These are phyloP conservation scores for Fusarium keratoplasticum DNA, from an alignment of 2,329 filamentous ascomycete species.

Conservation along the genomic window DNA sequence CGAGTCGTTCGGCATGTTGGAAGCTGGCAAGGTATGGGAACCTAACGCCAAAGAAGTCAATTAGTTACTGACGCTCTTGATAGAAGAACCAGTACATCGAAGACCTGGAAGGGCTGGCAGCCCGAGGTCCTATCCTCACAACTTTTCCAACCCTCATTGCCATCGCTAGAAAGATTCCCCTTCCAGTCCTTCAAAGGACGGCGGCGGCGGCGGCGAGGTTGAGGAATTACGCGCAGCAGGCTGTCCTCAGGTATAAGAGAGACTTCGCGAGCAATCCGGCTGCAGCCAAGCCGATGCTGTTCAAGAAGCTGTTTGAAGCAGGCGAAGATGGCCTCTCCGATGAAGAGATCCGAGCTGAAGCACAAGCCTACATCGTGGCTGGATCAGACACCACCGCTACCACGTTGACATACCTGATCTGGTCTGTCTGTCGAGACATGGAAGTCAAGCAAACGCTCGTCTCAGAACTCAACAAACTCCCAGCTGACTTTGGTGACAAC, in stretches of 20 bases:
- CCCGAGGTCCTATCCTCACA: neutral
- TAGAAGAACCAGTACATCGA: neutral
- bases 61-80: too few relatives aligned
- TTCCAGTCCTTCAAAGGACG: neutral
- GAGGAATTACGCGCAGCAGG: neutral
- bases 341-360: slow-evolving; percentile 34
- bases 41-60: too few relatives aligned
- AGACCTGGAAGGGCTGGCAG: neutral
- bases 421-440: slow-evolving; percentile 35
- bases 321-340: neutral
- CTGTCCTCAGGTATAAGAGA: neutral
- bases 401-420: slow-evolving; percentile 60
- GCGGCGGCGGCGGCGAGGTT: neutral
- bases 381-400: slow-evolving; percentile 63
- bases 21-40: neutral
- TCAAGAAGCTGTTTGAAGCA: neutral
- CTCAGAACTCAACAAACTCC: slow-evolving; percentile 40
- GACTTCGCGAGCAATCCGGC: neutral
- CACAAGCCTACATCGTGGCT: slow-evolving; percentile 57
- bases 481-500: slow-evolving; percentile 32
- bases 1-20: neutral
- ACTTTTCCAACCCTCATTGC: neutral
- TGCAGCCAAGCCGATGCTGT: neutral
- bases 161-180: neutral
- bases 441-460: slow-evolving; percentile 38